Conservation (phyloP, 2,329 filamentous ascomycete genomes). For the Hypoxylon rubiginosum region DNA sequence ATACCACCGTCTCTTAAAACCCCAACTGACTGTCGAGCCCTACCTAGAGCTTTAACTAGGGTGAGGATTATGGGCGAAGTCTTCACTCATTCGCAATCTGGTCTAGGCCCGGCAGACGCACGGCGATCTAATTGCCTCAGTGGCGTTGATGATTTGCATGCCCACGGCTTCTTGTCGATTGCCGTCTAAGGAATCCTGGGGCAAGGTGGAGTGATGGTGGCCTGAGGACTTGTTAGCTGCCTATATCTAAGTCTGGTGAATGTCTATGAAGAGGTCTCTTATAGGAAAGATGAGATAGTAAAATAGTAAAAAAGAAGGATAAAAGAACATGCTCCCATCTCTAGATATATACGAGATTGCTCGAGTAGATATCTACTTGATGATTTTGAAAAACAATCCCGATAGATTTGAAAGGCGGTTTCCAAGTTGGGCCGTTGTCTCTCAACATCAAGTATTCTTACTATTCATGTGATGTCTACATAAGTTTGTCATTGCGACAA, state of each 20-base stretch:
- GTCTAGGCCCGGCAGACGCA: slow-evolving; percentile 9
- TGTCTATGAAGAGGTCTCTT: not conserved
- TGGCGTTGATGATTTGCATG: slow-evolving; percentile 27
- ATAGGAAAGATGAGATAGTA: not conserved
- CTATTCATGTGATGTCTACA: not conserved
- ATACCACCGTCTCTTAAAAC: not conserved
- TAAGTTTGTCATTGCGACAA: not conserved
- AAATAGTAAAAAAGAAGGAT: no score
- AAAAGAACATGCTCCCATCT: not conserved
- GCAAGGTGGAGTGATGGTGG: not conserved
- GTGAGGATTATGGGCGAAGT: not conserved
- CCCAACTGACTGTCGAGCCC: slow-evolving; percentile 10
- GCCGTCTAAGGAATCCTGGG: slow-evolving; percentile 7
- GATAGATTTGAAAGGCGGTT: not conserved
- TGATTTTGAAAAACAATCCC: not conserved
- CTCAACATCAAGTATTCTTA: not conserved
- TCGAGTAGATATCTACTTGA: not conserved
- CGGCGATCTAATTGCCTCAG: slow-evolving; percentile 20
- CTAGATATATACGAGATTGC: not conserved
- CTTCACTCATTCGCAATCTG: slow-evolving; percentile 3
- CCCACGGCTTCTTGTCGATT: slow-evolving; percentile 15
- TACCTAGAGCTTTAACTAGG: not conserved
- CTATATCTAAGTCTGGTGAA: not conserved
- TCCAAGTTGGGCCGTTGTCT: not conserved
- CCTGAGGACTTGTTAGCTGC: slow-evolving; percentile 18